Evolutionary conservation across 805 yeast genomes (phyloP), one percentile per base, ranked within the genome.

Genomic region (Pichia nakasei): DNA sequence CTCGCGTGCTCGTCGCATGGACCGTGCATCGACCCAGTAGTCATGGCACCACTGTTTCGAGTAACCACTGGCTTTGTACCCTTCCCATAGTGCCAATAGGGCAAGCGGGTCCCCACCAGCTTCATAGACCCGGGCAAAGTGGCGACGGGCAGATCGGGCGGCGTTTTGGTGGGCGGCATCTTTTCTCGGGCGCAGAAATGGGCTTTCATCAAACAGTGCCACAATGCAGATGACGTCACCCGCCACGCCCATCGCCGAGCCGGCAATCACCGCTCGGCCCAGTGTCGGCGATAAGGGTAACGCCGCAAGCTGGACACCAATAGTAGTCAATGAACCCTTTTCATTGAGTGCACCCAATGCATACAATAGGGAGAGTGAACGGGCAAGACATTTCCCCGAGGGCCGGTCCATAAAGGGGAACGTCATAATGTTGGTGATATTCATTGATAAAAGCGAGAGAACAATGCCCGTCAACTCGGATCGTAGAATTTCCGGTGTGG

Each of bases 331-430:
- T 41, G 75, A 70, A 0, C 97, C 98, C 44, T 73, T 73, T 9
- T 81, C 78, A 52, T 85, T 87, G 43, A 93, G 64, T 0, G 97
- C 97, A 0, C 95, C 95, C 9, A 93, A 61, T 0, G 89, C 80
- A 59, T 86, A 91, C n/a, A 93, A 65, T 41, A 85, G 73, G 48
- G 87, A 93, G 32, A 91, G 64, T 0, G 96, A 82, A 43, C 80
- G 78, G 13, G 84, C 74, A 52, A 94, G 65, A 0, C 93, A 68
- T 26, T 78, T 80, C 2, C 80, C 66, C 3, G 85, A 76, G 1
- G 99, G 99, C 8, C 86, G 78, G 57, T 93, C 98, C 80, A 93
- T 75, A 54, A 93, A 87, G 43, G 91, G 96, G 59, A 93, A 89
- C 44, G 77, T 74, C 22, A 89, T 60, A 46, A 93, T 61, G 57